Conservation (phyloP, 495 filamentous ascomycete genomes). For the Polyplosphaeria fusca region DNA sequence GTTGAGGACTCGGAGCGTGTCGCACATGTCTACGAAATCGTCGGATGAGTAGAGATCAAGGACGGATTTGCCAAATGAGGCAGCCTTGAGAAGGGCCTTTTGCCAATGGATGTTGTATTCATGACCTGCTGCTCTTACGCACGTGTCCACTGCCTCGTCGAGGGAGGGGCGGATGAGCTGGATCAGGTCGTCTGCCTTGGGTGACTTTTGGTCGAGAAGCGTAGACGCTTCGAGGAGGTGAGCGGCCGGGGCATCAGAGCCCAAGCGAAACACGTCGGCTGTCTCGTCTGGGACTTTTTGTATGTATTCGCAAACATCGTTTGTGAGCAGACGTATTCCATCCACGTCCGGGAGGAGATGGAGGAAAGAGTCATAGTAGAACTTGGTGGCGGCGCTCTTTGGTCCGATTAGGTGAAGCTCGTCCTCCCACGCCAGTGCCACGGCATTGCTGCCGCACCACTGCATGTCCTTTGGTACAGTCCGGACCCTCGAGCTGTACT, state of each 20-base stretch:
- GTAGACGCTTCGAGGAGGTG: conserved; percentile 89
- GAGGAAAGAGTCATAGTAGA: conserved; percentile 86
- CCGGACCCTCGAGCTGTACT: conserved; percentile 83
- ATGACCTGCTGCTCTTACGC: conserved; percentile 84
- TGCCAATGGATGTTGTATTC: conserved; percentile 91
- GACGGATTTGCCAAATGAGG: conserved; percentile 95
- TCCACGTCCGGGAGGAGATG: conserved; percentile 88
- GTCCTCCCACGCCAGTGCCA: conserved; percentile 95
- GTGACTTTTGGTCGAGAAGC: conserved; percentile 86
- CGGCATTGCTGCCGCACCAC: conserved; percentile 96
- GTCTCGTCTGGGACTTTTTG: conserved; percentile 88
- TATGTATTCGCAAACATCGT: conserved; percentile 90
- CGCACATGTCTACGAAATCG: conserved; percentile 98
- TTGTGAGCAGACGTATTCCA: conserved; percentile 81
- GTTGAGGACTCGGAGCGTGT: conserved; percentile 87
- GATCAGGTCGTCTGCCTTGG: conserved; percentile 96
- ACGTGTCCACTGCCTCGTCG: conserved; percentile 87
- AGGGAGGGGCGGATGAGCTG: conserved; percentile 84
- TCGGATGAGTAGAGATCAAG: conserved; percentile 95
- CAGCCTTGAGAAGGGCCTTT: conserved; percentile 89
- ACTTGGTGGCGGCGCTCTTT: conserved; percentile 71
- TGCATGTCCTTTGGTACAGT: conserved; percentile 83
- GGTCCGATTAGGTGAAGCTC: conserved; percentile 95
- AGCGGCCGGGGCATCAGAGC: conserved; percentile 81
- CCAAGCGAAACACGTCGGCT: conserved; percentile 83